These are phyloP conservation scores for Digitaria exilis DNA, from an alignment of 202 grass and related monocot genomes.

Conservation along the genomic window DNA sequence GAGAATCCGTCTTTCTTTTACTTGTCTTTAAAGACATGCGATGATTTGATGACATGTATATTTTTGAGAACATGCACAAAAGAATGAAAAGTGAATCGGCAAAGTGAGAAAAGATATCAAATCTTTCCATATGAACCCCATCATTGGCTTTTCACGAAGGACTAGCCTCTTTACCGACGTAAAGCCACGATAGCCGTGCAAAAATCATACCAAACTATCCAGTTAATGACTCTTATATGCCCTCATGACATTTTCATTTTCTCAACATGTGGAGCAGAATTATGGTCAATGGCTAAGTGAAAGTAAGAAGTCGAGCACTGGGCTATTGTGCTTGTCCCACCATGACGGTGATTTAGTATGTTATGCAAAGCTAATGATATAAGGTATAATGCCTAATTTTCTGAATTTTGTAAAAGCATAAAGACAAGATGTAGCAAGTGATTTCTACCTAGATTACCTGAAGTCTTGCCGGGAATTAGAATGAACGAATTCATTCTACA, in stretches of 20 bases:
- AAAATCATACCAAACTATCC: conserved; percentile 39
- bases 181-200: conserved; percentile 43
- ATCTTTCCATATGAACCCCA: conserved; percentile 53
- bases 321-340: conserved; percentile 39
- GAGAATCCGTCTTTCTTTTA: conserved; percentile 64
- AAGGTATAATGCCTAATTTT: conserved; percentile 41
- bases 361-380: conserved; percentile 13
- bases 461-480: conserved; percentile 17
- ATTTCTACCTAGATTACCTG: conserved; percentile 32
- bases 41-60: conserved; percentile 50
- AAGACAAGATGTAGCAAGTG: conserved; percentile 17
- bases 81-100: conserved; percentile 49
- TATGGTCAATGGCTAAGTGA: conserved; percentile 39
- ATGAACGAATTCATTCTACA: conserved; percentile 46
- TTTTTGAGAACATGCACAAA: conserved; percentile 51
- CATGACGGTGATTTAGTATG: conserved; percentile 34
- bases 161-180: conserved; percentile 43
- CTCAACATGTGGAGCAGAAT: conserved; percentile 39
- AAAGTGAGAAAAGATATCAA: conserved; percentile 55
- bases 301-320: conserved; percentile 44
- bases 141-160: conserved; percentile 46
- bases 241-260: conserved; percentile 30
- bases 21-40: conserved; percentile 60
- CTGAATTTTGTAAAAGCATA: conserved; percentile 18
- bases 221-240: conserved; percentile 38